Evolutionary conservation across 768 basidiomycete species (phyloP).

Genomic region (Lyophyllum shimeji): DNA sequence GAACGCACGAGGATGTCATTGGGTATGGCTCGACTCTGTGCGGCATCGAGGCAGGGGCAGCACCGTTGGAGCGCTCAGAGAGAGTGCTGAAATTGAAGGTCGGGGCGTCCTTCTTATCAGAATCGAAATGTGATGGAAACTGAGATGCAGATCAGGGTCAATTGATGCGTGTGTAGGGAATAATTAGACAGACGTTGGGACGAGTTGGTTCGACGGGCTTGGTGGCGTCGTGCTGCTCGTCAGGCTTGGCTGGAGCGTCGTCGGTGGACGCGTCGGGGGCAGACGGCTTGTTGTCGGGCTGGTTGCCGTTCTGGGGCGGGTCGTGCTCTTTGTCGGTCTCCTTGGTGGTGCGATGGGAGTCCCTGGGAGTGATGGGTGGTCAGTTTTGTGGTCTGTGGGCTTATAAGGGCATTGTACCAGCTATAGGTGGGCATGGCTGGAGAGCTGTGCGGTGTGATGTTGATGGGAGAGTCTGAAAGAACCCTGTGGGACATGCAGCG

Average conservation of each 20-base stretch:
- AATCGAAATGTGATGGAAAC: constrained; percentile 33
- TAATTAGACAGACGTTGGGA: constrained; percentile 31
- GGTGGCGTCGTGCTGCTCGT: constrained; percentile 13
- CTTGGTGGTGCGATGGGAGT: constrained; percentile 13
- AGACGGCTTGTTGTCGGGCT: background rate
- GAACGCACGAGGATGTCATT: constrained; percentile 31
- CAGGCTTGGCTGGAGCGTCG: constrained; percentile 5
- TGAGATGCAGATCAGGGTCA: constrained; percentile 33
- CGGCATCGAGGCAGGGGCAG: constrained; percentile 39
- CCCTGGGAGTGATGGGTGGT: constrained; percentile 20
- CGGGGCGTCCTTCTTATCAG: constrained; percentile 34
- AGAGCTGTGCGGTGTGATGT: constrained; percentile 20
- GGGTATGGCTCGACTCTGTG: constrained; percentile 41
- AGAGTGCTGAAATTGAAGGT: constrained; percentile 19
- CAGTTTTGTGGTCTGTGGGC: constrained; percentile 25
- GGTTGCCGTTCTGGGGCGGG: constrained; percentile 10
- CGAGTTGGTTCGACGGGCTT: constrained; percentile 14
- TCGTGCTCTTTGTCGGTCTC: constrained; percentile 12
- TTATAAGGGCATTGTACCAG: constrained; percentile 30
- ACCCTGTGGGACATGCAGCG: constrained; percentile 16
- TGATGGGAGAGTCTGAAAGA: constrained; percentile 19
- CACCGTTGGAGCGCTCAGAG: constrained; percentile 16
- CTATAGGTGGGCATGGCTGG: constrained; percentile 31
- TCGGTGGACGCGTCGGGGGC: constrained; percentile 9
- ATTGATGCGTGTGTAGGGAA: constrained; percentile 28